Base-by-base conservation (phyloP, 2,329 filamentous ascomycete genomes). In the Neoarthrinium moseri region DNA sequence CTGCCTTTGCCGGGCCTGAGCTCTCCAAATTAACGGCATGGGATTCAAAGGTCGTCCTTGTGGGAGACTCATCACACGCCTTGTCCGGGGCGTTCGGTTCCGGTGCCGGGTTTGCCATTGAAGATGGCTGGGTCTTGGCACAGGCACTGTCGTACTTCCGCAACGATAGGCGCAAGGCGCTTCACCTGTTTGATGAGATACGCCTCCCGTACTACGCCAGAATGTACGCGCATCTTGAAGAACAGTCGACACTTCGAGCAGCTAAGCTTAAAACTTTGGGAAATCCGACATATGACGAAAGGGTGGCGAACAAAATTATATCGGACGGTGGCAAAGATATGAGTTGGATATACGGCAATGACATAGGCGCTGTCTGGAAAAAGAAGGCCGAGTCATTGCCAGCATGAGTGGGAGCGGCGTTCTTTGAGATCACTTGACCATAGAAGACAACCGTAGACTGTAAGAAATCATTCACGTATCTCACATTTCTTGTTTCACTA, bases 61-160 rank as follows among this genome's bases (percentile, higher is more conserved):
- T 80, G 1, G 78, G 77, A 7, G 77, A 81, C 51, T 71, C 76
- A 0, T 80, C 75, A 1, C 78, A 81, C 55, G 74, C 77, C 1
- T 64, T 79, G 0, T 76, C 74, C 0, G 74, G 74, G 0, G 66
- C 65, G 0, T 71, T 71, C 32, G 49, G 58, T 45, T 51, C 66
- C 1, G 66, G 66, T 0, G 65, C 66, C 0, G 65, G 64, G 0
- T 69, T 68, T n/a, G 66, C 65, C 3, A 55, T 69, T 37, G 65
- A 68, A 46, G 55, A 61, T 17, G 59, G 59, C 2, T 63, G 56
- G 55, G 47, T 59, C 1, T 43, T 63, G 11, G 60, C 59, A 8
- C 59, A 56, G 30, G 54, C 58, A 6, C 51, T 64, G 10, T 46
- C 48, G 21, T 51, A 52, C 12, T 58, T 49, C 42, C 48, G 52